phyloP scores from a whole-genome alignment of 2,329 filamentous ascomycete genomes.

The Stagonosporopsis vannaccii region DNA sequence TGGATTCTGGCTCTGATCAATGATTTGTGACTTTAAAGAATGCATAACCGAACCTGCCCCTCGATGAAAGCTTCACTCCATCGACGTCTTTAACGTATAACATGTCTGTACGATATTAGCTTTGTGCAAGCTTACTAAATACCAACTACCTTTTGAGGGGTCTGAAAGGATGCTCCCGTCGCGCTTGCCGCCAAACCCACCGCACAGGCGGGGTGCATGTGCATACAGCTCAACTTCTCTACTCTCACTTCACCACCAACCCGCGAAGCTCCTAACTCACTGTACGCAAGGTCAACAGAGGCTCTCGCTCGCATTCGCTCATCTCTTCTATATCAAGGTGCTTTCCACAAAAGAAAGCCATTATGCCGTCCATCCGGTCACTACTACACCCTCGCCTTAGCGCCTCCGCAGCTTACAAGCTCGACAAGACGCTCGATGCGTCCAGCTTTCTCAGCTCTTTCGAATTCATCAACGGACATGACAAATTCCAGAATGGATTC shows the following conservation, averaged over 20 bases:
- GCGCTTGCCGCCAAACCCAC: background rate
- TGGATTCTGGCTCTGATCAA: background rate
- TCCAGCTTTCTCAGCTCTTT: slow-evolving; percentile 31
- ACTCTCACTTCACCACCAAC: background rate
- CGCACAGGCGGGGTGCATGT: background rate
- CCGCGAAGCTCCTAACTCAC: background rate
- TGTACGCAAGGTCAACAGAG: background rate
- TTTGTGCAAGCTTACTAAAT: background rate
- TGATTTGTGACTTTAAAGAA: slow-evolving; percentile 3
- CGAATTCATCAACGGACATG: slow-evolving; percentile 22
- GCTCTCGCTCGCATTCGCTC: background rate
- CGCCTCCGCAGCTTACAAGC: slow-evolving; percentile 18
- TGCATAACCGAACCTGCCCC: background rate
- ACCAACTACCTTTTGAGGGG: background rate
- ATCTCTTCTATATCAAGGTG: no score
- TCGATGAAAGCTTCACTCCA: background rate
- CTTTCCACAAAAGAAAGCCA: background rate
- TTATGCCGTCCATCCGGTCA: slow-evolving; percentile 1
- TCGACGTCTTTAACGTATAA: background rate
- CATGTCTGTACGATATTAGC: background rate
- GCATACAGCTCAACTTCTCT: background rate
- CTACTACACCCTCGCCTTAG: slow-evolving; percentile 2
- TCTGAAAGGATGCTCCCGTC: background rate
- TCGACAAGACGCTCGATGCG: slow-evolving; percentile 25
- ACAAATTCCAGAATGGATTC: slow-evolving; percentile 27